These are phyloP conservation scores for Truncatella angustata DNA, from an alignment of 2,329 filamentous ascomycete genomes.

Conservation along the genomic window DNA sequence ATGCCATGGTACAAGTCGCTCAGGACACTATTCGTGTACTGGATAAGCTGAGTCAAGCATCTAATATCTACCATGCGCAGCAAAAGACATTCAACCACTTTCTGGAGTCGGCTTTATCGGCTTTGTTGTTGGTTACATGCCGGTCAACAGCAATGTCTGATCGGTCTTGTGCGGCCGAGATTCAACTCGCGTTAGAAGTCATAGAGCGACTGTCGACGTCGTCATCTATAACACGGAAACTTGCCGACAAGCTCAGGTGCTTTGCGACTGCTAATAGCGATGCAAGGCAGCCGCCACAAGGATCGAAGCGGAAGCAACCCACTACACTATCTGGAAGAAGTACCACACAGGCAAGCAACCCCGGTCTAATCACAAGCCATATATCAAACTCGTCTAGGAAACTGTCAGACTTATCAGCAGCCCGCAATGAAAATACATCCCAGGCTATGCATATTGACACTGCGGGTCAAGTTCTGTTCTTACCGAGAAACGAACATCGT, in stretches of 20 bases:
- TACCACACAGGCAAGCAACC: too few species aligned
- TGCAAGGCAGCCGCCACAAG: neutral
- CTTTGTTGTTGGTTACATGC: neutral
- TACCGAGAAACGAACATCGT: neutral
- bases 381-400: neutral
- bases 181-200: neutral
- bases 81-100: conserved; percentile 9
- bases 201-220: neutral
- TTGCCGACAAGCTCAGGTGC: neutral
- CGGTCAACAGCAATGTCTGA: neutral
- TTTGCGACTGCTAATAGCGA: neutral
- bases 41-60: neutral
- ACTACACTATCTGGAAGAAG: too few species aligned
- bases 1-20: conserved; percentile 4
- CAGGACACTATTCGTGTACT: conserved; percentile 7
- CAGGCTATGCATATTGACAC: neutral
- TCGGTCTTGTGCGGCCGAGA: neutral
- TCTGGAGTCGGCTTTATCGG: conserved; percentile 2
- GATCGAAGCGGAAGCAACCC: too few species aligned
- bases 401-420: neutral
- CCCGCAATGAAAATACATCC: neutral
- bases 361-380: too few species aligned
- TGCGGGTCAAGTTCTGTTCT: neutral
- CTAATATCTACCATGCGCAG: conserved; percentile 5
- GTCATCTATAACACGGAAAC: conserved; percentile 3